Percentiles rank a stretch among this genome's conserved stretches.
These are phyloP conservation scores for Nepenthes mirabilis DNA, from an alignment of 148 eudicot species.

Conservation along the genomic window DNA sequence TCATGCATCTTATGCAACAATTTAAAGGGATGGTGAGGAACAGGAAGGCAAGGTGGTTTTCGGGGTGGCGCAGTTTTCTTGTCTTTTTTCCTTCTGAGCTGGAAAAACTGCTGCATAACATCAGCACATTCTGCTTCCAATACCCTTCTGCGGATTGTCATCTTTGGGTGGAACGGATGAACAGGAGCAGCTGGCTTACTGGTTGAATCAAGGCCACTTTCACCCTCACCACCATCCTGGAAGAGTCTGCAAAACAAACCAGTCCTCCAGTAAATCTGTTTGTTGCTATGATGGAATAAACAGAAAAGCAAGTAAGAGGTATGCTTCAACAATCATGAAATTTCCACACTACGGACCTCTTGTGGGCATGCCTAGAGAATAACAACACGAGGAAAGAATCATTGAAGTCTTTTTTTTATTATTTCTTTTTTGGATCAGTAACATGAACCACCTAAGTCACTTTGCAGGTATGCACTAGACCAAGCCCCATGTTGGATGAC, in stretches of 20 bases:
- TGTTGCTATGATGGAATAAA: no score
- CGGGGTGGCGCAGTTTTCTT: constrained; percentile 25
- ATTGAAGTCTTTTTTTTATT: no score
- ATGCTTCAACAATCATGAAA: no score
- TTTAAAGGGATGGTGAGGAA: constrained; percentile 29
- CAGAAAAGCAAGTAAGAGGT: no score
- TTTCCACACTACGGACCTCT: neutral
- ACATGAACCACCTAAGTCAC: no score
- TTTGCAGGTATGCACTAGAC: no score
- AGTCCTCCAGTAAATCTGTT: neutral
- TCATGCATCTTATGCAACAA: constrained; percentile 55
- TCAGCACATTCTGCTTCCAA: constrained; percentile 72
- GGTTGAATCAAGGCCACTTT: constrained; percentile 20
- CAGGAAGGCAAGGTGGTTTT: constrained; percentile 42
- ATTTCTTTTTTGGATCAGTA: no score
- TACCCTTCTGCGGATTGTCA: constrained; percentile 57
- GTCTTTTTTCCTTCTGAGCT: constrained; percentile 47
- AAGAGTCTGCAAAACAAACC: constrained; percentile 47
- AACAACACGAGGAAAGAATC: no score
- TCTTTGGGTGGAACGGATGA: constrained; percentile 92
- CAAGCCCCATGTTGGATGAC: no score
- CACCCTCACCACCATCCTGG: constrained; percentile 39
- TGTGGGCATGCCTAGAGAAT: no score
- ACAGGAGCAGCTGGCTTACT: constrained; percentile 66
- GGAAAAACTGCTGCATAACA: constrained; percentile 82